Conservation (phyloP, 2,329 filamentous ascomycete genomes). For the Cordyceps farinosa region DNA sequence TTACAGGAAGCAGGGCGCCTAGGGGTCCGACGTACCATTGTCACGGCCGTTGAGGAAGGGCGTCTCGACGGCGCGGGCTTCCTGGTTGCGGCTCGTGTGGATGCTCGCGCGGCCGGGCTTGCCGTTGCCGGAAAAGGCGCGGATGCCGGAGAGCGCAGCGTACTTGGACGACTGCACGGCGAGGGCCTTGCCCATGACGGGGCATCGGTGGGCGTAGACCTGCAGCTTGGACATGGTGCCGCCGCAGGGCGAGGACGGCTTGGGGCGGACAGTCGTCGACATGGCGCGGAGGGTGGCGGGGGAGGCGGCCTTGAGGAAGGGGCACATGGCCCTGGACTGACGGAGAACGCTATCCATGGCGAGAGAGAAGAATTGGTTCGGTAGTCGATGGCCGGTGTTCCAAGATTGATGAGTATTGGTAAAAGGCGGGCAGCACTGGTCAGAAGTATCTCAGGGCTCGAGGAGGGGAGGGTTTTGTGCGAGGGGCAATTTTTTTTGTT, state of each 20-base stretch:
- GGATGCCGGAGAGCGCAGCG: constrained; percentile 46
- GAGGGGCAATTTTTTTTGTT: constrained; percentile 6
- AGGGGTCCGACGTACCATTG: constrained; percentile 40
- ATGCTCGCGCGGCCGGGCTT: constrained; percentile 65
- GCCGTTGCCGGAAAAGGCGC: constrained; percentile 48
- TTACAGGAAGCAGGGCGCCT: no score
- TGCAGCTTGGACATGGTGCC: constrained; percentile 97
- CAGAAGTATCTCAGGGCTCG: neutral
- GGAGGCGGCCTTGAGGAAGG: constrained; percentile 92
- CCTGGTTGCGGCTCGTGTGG: constrained; percentile 75
- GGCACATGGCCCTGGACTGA: constrained; percentile 95
- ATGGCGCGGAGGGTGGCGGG: constrained; percentile 87
- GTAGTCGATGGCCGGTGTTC: neutral
- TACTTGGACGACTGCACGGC: constrained; percentile 71
- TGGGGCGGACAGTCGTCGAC: constrained; percentile 66
- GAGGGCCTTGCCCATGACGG: constrained; percentile 97
- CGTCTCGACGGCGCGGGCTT: constrained; percentile 72
- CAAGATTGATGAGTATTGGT: neutral
- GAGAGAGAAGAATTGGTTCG: constrained; percentile 4
- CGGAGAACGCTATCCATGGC: constrained; percentile 90
- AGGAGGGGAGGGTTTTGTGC: neutral
- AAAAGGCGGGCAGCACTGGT: neutral
- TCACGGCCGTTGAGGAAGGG: constrained; percentile 46
- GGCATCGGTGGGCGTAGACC: constrained; percentile 89
- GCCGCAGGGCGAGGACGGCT: constrained; percentile 65